Conservation (phyloP, 495 filamentous ascomycete species). For the Lophiostoma macrostomum region DNA sequence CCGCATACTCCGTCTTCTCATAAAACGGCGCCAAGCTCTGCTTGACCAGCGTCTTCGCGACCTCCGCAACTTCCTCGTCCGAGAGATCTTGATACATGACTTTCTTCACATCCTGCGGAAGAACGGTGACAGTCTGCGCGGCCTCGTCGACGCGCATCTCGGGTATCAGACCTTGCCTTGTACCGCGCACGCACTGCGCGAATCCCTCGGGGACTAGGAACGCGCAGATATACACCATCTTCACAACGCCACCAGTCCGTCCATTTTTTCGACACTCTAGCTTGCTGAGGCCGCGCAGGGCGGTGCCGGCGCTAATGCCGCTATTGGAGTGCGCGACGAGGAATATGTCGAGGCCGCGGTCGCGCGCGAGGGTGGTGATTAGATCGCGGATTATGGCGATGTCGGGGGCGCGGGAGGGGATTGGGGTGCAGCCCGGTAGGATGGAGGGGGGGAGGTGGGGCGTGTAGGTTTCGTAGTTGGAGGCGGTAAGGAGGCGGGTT, state of each 20-base stretch:
- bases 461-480: conserved; percentile 41
- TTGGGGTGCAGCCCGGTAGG: conserved; percentile 36
- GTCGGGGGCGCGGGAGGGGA: conserved; percentile 36
- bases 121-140: conserved; percentile 1
- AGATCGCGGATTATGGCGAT: conserved; percentile 34
- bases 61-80: conserved; percentile 8
- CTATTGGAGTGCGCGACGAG: conserved; percentile 48
- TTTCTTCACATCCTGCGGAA: conserved; percentile 7
- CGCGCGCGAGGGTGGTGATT: conserved; percentile 33
- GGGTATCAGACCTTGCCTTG: conserved; percentile 3
- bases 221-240: conserved; percentile 19
- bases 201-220: conserved; percentile 23
- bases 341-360: conserved; percentile 42
- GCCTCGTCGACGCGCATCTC: conserved; percentile 3
- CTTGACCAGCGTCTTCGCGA: conserved; percentile 1
- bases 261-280: conserved; percentile 35
- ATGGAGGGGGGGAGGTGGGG: conserved; percentile 47
- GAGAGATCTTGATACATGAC: conserved; percentile 24
- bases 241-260: conserved; percentile 42
- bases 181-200: conserved; percentile 1
- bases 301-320: conserved; percentile 44
- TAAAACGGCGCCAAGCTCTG: conserved; percentile 10
- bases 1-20: conserved; percentile 16
- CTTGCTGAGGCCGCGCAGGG: conserved; percentile 44
- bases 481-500: conserved; percentile 37